Conservation (phyloP, 139 green algal species). For the Tetradesmus lagerheimii region DNA sequence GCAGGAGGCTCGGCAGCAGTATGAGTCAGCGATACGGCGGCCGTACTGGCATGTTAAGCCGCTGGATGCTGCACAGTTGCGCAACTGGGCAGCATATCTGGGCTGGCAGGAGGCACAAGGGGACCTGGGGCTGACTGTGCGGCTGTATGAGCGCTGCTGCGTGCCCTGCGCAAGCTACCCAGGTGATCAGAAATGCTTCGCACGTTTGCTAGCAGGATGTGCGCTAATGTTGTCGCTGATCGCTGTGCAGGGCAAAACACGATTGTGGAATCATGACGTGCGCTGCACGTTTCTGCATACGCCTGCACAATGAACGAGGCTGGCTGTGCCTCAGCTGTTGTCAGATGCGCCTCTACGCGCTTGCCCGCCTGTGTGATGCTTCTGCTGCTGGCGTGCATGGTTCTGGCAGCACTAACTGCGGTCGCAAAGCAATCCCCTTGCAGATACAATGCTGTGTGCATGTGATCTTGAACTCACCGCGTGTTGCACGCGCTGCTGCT, state of each 20-base stretch:
- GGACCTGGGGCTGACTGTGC: slow-evolving; percentile 54
- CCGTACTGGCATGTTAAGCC: slow-evolving; percentile 92
- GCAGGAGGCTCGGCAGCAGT: slow-evolving; percentile 60
- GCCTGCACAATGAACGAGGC: slow-evolving; percentile 5
- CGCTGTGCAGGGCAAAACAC: too few relatives aligned
- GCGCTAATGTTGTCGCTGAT: too few relatives aligned
- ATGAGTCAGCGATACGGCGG: slow-evolving; percentile 79
- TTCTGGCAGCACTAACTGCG: slow-evolving; percentile 87
- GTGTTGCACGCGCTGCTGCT: too few relatives aligned
- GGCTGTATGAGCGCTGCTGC: slow-evolving; percentile 89
- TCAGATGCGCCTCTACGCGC: too few relatives aligned
- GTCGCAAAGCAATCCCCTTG: slow-evolving; percentile 70
- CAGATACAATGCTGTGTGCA: too few relatives aligned
- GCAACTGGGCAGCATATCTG: slow-evolving; percentile 86
- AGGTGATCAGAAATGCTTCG: slow-evolving; percentile 66
- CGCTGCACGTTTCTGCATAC: too few relatives aligned
- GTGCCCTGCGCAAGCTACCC: slow-evolving; percentile 87
- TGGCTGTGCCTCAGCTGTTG: slow-evolving; percentile 77
- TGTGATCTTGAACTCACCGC: too few relatives aligned
- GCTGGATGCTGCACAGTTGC: slow-evolving; percentile 78
- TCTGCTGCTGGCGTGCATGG: too few relatives aligned
- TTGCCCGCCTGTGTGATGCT: too few relatives aligned
- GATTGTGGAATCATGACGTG: too few relatives aligned
- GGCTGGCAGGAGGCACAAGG: slow-evolving; percentile 69
- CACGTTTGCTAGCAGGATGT: too few relatives aligned